phyloP scores from a whole-genome alignment of 2,329 filamentous ascomycete genomes.

The Amauroascus verrucosus region DNA sequence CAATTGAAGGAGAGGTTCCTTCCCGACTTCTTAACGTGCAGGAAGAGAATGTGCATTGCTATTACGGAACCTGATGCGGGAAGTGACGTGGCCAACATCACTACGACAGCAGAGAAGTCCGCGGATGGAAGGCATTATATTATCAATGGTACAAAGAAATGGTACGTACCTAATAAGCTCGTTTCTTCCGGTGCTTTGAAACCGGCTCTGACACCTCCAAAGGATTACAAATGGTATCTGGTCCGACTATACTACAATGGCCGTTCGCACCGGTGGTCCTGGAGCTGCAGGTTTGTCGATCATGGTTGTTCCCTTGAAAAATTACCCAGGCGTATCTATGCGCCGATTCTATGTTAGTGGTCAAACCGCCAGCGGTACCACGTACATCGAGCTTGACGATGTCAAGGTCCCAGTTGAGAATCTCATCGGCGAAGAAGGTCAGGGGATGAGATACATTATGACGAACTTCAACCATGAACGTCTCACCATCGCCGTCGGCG shows the following conservation, averaged over 20 bases:
- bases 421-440: conserved; percentile 57
- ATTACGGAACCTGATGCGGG: conserved; percentile 70
- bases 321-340: conserved; percentile 56
- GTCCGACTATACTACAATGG: conserved; percentile 59
- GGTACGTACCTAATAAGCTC: conserved; percentile 32
- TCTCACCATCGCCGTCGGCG: conserved; percentile 54
- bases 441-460: conserved; percentile 66
- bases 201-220: background rate
- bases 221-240: conserved; percentile 63
- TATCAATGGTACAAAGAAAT: conserved; percentile 68
- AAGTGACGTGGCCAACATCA: conserved; percentile 62
- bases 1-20: conserved; percentile 56
- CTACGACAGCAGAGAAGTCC: conserved; percentile 54
- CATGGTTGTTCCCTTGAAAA: conserved; percentile 60
- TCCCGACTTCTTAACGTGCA: conserved; percentile 56
- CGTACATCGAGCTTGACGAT: conserved; percentile 66
- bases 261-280: conserved; percentile 59
- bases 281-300: conserved; percentile 55
- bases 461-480: conserved; percentile 74
- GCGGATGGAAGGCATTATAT: conserved; percentile 57
- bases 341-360: conserved; percentile 57
- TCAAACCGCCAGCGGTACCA: conserved; percentile 56
- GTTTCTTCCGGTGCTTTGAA: background rate
- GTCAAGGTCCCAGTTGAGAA: conserved; percentile 62
- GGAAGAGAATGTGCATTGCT: conserved; percentile 61